These are phyloP conservation scores for Phalaenopsis equestris DNA, from an alignment of 106 monocot species.

Conservation along the genomic window DNA sequence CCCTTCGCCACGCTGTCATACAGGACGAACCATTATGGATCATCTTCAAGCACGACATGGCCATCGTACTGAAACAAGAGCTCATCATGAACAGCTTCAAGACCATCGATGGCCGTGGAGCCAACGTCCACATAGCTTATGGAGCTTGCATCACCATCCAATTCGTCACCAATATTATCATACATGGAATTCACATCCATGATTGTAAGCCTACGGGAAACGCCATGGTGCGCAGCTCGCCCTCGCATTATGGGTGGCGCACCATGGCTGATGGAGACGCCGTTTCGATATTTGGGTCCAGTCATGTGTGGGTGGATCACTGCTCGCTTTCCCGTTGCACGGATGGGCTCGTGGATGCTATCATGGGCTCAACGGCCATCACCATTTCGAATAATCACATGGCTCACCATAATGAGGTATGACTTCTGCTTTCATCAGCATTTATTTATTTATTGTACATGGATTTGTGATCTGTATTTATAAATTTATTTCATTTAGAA, in stretches of 20 bases:
- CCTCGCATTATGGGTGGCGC: conserved; percentile 5
- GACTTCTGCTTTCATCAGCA: not conserved
- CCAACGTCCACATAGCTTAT: conserved; percentile 38
- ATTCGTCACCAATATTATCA: conserved; percentile 33
- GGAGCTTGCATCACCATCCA: conserved; percentile 42
- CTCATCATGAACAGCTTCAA: conserved; percentile 59
- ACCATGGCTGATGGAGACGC: conserved; percentile 18
- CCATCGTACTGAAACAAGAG: conserved; percentile 37
- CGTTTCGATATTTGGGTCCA: conserved; percentile 14
- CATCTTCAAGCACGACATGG: conserved; percentile 45
- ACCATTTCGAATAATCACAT: conserved; percentile 9
- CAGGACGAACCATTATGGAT: conserved; percentile 43
- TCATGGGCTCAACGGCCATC: conserved; percentile 21
- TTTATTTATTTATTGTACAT: not conserved
- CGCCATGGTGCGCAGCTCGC: conserved; percentile 14
- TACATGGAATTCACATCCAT: conserved; percentile 38
- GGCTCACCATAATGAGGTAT: conserved; percentile 3
- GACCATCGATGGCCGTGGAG: conserved; percentile 43
- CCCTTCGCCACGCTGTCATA: conserved; percentile 52
- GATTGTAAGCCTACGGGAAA: conserved; percentile 33
- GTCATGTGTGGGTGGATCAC: conserved; percentile 20
- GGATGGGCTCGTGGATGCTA: conserved; percentile 19
- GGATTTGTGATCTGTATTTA: not conserved
- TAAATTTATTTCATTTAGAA: no score
- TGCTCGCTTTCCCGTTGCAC: conserved; percentile 17